These are phyloP conservation scores for Trametes sanguinea DNA, from an alignment of 768 basidiomycete species.

Conservation along the genomic window DNA sequence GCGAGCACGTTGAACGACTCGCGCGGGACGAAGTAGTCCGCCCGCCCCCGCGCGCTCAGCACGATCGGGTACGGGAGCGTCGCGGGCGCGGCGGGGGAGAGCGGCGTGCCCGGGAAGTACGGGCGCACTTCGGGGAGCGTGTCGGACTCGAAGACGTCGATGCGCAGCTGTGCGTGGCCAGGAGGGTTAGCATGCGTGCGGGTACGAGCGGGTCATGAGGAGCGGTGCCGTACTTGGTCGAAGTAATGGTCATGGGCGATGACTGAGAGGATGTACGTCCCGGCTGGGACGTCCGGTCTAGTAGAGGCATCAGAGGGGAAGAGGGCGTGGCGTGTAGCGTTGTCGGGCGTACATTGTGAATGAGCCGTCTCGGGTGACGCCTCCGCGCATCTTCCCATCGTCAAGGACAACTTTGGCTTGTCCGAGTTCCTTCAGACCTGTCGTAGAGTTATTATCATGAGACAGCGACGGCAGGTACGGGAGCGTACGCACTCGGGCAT, in stretches of 20 bases:
- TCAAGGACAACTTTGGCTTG: slow-evolving; percentile 63
- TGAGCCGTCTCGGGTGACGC: slow-evolving; percentile 56
- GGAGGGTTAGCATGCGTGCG: slow-evolving; percentile 7
- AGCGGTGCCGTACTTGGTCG: slow-evolving; percentile 54
- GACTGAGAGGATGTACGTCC: slow-evolving; percentile 71
- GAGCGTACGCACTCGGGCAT: slow-evolving; percentile 51
- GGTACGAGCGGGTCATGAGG: not conserved
- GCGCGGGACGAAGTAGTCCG: slow-evolving; percentile 65
- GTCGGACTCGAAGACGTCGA: slow-evolving; percentile 58
- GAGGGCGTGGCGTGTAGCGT: not conserved
- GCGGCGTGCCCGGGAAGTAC: slow-evolving; percentile 67
- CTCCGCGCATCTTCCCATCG: slow-evolving; percentile 52
- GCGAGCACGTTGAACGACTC: slow-evolving; percentile 73
- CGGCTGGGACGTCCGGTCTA: slow-evolving; percentile 68
- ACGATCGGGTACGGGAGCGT: slow-evolving; percentile 63
- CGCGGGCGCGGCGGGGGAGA: slow-evolving; percentile 57
- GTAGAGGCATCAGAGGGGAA: not conserved
- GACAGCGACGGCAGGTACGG: not conserved
- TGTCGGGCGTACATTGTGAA: slow-evolving; percentile 62
- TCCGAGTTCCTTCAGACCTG: slow-evolving; percentile 44
- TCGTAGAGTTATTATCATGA: too few relatives aligned
- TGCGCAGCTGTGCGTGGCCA: slow-evolving; percentile 50
- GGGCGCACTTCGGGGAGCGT: slow-evolving; percentile 55
- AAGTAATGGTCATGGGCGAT: slow-evolving; percentile 66
- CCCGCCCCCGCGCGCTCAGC: slow-evolving; percentile 54